Conservation (phyloP, 257 asterid species). For the Anisodus acutangulus region DNA sequence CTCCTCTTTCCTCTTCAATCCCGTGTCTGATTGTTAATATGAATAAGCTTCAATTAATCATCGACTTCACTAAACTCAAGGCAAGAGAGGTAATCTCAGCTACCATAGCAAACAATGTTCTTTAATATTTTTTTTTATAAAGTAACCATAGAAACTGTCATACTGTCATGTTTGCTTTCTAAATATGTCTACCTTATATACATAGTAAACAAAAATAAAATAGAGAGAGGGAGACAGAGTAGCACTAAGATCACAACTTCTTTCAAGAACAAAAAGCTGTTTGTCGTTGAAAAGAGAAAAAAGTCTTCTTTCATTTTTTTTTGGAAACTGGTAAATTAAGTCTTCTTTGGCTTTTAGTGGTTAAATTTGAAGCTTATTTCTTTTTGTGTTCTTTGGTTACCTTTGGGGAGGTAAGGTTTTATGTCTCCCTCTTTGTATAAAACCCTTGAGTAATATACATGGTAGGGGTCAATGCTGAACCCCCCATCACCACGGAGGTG, state of each 20-base stretch:
- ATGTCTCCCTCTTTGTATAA: too few species aligned
- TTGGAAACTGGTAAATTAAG: background rate
- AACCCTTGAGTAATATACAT: too few species aligned
- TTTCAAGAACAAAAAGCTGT: conserved; percentile 15
- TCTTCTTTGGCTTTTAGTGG: background rate
- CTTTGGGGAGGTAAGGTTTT: too few species aligned
- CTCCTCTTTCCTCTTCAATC: background rate
- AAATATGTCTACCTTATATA: background rate
- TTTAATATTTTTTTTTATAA: background rate
- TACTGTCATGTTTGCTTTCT: background rate
- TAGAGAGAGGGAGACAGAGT: background rate
- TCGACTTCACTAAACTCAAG: conserved; percentile 4
- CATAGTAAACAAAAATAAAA: background rate
- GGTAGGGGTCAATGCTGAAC: too few species aligned
- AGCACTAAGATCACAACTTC: background rate
- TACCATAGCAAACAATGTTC: background rate
- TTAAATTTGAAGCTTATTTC: background rate
- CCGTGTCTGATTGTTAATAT: background rate
- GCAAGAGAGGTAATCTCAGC: background rate
- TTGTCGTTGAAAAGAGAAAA: background rate
- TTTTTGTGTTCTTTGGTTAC: too few species aligned
- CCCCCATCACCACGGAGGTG: too few species aligned
- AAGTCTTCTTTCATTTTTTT: background rate
- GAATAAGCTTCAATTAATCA: background rate
- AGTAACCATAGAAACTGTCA: background rate